These are phyloP conservation scores for Pterula multifida DNA, from an alignment of 1,284 basidiomycete species.

Conservation along the genomic window DNA sequence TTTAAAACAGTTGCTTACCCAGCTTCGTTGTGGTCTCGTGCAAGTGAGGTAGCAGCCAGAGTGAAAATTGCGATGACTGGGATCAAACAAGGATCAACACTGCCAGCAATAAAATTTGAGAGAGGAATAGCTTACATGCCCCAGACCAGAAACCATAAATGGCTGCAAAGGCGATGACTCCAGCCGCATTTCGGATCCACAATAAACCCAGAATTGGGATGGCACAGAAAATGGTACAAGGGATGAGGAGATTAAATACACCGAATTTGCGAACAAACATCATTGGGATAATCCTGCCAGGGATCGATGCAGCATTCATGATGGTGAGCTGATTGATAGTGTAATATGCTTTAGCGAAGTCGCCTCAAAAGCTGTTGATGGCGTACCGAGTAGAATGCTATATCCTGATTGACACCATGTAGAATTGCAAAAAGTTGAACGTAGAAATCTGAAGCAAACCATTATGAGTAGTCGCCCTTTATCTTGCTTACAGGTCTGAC, in stretches of 20 bases:
- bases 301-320: conserved; percentile 17
- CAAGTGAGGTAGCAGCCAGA: conserved; percentile 5
- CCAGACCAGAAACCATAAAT: conserved; percentile 29
- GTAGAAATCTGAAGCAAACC: conserved; percentile 13
- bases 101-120: neutral
- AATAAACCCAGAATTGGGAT: conserved; percentile 22
- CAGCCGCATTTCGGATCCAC: conserved; percentile 17
- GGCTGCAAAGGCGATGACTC: conserved; percentile 20
- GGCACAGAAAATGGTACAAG: conserved; percentile 12
- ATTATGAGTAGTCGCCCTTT: conserved; percentile 2
- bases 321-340: conserved; percentile 17
- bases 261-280: conserved; percentile 16
- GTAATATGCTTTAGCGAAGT: neutral
- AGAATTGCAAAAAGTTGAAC: conserved; percentile 14
- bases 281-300: conserved; percentile 17
- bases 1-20: conserved; percentile 6
- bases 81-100: neutral
- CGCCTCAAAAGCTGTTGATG: conserved; percentile 2
- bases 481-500: neutral
- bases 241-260: conserved; percentile 17
- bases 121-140: conserved; percentile 17
- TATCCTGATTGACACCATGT: conserved; percentile 13
- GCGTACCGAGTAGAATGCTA: conserved; percentile 16
- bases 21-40: conserved; percentile 9
- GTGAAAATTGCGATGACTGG: conserved; percentile 6